Conservation (phyloP, 1,139 yeast genomes). For the Yamadazyma membranifaciens region DNA sequence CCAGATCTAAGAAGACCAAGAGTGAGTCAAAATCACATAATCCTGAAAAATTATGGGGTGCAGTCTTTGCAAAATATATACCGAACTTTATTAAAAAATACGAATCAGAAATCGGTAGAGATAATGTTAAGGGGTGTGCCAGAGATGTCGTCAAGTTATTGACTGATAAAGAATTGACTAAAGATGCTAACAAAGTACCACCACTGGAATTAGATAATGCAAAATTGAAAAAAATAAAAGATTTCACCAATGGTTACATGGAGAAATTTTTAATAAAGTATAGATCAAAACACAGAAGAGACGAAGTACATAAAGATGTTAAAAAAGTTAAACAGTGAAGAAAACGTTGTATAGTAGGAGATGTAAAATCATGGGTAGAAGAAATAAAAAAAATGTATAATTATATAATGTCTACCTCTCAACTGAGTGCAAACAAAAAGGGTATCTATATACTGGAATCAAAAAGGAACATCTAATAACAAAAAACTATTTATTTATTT, state of each 20-base stretch:
- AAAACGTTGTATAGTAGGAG: no score
- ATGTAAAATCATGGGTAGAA: no score
- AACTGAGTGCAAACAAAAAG: no score
- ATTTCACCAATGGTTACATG: constrained; percentile 68
- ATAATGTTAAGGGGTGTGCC: constrained; percentile 73
- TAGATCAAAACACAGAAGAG: constrained; percentile 32
- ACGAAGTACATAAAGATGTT: constrained; percentile 4
- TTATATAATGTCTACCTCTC: constrained; percentile 11
- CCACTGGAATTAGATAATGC: constrained; percentile 61
- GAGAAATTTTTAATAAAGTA: constrained; percentile 63
- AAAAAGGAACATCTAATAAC: no score
- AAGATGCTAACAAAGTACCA: constrained; percentile 37
- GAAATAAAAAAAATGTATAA: not conserved
- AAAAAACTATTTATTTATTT: constrained; percentile 12
- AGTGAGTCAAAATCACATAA: constrained; percentile 11
- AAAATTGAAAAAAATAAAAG: constrained; percentile 67
- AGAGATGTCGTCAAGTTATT: constrained; percentile 68
- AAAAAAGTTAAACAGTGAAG: constrained; percentile 8
- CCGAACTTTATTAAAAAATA: constrained; percentile 77
- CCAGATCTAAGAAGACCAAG: constrained; percentile 13
- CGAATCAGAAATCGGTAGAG: constrained; percentile 66
- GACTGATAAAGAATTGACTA: constrained; percentile 61
- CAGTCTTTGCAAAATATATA: constrained; percentile 67
- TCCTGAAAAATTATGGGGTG: constrained; percentile 53
- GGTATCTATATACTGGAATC: no score